Base-by-base conservation (phyloP, 768 basidiomycete genomes). In the Piloderma croceum region DNA sequence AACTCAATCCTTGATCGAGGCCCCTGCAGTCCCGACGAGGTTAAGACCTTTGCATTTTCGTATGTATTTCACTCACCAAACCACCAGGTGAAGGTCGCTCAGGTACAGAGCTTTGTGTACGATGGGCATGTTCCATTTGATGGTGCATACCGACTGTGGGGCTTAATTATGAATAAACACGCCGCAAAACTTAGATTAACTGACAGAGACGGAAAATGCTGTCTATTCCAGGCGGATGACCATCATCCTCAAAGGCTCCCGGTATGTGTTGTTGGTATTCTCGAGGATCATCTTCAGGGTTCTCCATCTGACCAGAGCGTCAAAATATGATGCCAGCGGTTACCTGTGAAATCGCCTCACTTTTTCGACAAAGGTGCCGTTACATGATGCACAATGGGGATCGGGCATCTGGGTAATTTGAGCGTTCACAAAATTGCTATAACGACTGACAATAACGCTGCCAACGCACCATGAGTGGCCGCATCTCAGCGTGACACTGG, bases 401-500 rank as follows among this genome's bases (percentile, higher is more conserved):
- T 90, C 76, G 29, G 88, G 88, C 3, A 78, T 73, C 88, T 90
- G 54, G 18, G 19, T 34, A 45, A 10, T 41, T 46, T 49, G 41
- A 20, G 44, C 20, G 21, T 43, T 24, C 38, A 44, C 29, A 38
- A 39, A 21, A 43, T 27, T 21, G 15, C 36, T 29, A 24, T 47
- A n/a, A n/a, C n/a, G n/a, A n/a, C n/a, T n/a, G n/a, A n/a, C n/a
- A n/a, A n/a, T n/a, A n/a, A n/a, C 27, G 23, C 27, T 25, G 31
- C 33, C 24, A 10, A 53, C 70, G 29, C 48, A 90, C 88, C 84
- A 86, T 89, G 34, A 91, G 64, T 1, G 90, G 89, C 38, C 83
- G 68, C 88, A 89, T 92, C 64, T 93, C 88, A 39, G 85, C 79
- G 58, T 81, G 73, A 56, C 91, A 94, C 90, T 92, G 54, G 11